phyloP scores from a whole-genome alignment of 202 grass and related monocot species.

The Sporobolus alterniflorus region DNA sequence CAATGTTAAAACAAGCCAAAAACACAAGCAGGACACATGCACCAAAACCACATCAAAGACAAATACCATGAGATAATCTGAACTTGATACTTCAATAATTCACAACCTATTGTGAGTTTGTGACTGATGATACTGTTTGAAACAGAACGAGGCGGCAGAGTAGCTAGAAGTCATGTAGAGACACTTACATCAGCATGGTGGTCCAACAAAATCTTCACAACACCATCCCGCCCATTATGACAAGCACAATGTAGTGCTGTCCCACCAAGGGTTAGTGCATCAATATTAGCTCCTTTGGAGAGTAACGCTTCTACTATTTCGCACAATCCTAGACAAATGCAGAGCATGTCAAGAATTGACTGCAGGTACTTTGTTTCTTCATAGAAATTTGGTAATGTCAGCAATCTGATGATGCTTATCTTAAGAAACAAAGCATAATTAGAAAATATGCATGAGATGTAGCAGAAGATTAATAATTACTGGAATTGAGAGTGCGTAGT shows the following conservation, averaged over 20 bases:
- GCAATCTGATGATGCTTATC: too few relatives aligned
- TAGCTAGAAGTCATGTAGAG: not conserved
- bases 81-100: too few relatives aligned
- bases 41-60: too few relatives aligned
- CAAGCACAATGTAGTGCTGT: conserved; percentile 23
- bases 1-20: too few relatives aligned
- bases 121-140: too few relatives aligned
- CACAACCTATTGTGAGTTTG: not conserved
- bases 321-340: conserved; percentile 9
- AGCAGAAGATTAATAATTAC: too few relatives aligned
- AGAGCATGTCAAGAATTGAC: conserved; percentile 28
- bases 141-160: not conserved
- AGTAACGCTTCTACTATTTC: conserved; percentile 32
- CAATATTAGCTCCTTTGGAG: conserved; percentile 1
- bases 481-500: too few relatives aligned
- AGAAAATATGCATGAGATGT: conserved; percentile 3
- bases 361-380: conserved; percentile 28
- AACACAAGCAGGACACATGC: too few relatives aligned
- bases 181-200: conserved; percentile 30
- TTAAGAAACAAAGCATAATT: conserved; percentile 23
- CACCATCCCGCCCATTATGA: not conserved
- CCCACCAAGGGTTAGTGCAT: not conserved
- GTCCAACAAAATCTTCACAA: conserved; percentile 31
- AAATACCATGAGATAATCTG: too few relatives aligned
- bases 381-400: too few relatives aligned